Evolutionary conservation across 2,329 filamentous ascomycete genomes (phyloP).

Genomic region (Teratosphaeria pseudoeucalypti): DNA sequence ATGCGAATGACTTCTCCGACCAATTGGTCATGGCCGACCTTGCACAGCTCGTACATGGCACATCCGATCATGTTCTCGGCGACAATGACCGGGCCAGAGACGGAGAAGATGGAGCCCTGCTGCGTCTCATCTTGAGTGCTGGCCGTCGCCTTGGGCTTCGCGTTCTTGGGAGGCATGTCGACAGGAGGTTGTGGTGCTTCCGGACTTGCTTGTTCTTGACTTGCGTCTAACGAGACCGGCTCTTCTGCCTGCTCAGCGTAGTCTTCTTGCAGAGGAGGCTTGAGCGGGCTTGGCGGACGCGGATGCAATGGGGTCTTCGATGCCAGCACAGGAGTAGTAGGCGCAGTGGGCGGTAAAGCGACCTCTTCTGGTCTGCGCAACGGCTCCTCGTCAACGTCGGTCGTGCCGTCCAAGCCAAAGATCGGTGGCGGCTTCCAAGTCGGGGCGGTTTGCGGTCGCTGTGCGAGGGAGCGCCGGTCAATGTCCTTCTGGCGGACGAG

Average conservation of each 20-base stretch:
- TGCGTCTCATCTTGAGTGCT: slow-evolving; percentile 40
- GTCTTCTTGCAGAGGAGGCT: neutral
- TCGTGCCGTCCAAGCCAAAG: neutral
- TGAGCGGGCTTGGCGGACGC: neutral
- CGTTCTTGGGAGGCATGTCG: slow-evolving; percentile 25
- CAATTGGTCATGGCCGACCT: slow-evolving; percentile 82
- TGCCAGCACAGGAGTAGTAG: neutral
- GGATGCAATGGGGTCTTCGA: neutral
- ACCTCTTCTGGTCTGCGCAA: neutral
- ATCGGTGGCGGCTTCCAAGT: neutral
- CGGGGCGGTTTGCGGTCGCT: slow-evolving; percentile 1
- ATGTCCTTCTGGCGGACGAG: slow-evolving; percentile 45
- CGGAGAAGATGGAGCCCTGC: slow-evolving; percentile 59
- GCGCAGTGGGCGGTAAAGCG: neutral
- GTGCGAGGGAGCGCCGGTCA: slow-evolving; percentile 30
- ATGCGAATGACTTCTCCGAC: slow-evolving; percentile 98
- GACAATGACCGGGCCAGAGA: slow-evolving; percentile 81
- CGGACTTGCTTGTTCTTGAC: slow-evolving; percentile 7
- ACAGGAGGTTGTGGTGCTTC: slow-evolving; percentile 8
- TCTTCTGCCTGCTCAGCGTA: neutral
- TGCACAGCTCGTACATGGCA: slow-evolving; percentile 98
- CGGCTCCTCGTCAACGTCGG: neutral
- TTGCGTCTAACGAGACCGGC: slow-evolving; percentile 3
- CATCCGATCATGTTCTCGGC: slow-evolving; percentile 98
- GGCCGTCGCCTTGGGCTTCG: slow-evolving; percentile 3